A percentile compares a stretch with the other conserved stretches of the same genome.
These are phyloP conservation scores for Penicillium turbatum DNA, from an alignment of 495 filamentous ascomycete species.

Conservation along the genomic window DNA sequence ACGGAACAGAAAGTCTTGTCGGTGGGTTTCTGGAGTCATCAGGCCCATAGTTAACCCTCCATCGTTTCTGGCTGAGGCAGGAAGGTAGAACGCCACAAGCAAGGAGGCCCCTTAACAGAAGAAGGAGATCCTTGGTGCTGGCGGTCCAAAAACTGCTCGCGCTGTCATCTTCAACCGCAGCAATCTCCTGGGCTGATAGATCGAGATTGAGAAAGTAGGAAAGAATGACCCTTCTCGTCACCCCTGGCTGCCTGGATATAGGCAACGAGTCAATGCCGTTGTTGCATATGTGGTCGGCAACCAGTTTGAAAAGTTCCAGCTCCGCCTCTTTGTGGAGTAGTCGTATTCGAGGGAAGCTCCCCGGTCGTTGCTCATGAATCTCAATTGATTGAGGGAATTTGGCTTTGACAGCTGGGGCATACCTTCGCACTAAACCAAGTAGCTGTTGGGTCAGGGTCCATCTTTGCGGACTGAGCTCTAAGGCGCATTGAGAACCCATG, in stretches of 20 bases:
- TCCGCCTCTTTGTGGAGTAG: background rate
- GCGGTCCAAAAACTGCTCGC: background rate
- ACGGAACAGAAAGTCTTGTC: constrained; percentile 63
- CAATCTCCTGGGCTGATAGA: background rate
- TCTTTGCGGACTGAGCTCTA: constrained; percentile 54
- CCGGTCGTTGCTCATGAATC: constrained; percentile 9
- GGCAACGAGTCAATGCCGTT: background rate
- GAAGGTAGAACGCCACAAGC: constrained; percentile 54
- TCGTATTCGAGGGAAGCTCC: background rate
- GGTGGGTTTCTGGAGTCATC: constrained; percentile 37
- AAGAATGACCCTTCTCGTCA: background rate
- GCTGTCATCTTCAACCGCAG: background rate
- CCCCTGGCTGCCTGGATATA: background rate
- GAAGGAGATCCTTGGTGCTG: background rate
- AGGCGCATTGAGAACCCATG: constrained; percentile 51
- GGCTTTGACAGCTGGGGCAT: constrained; percentile 13
- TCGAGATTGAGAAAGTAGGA: background rate
- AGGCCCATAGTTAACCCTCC: constrained; percentile 47
- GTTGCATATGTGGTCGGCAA: background rate
- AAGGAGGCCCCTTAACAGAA: constrained; percentile 33
- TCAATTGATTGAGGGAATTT: constrained; percentile 33
- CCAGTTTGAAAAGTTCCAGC: background rate
- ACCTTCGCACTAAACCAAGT: constrained; percentile 39
- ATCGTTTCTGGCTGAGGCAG: constrained; percentile 55
- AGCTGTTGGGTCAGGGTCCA: constrained; percentile 59